Evolutionary conservation across 163 green algal genomes (phyloP), one percentile per base, ranked within the genome.

Genomic region (Chlamydomonas reinhardtii): DNA sequence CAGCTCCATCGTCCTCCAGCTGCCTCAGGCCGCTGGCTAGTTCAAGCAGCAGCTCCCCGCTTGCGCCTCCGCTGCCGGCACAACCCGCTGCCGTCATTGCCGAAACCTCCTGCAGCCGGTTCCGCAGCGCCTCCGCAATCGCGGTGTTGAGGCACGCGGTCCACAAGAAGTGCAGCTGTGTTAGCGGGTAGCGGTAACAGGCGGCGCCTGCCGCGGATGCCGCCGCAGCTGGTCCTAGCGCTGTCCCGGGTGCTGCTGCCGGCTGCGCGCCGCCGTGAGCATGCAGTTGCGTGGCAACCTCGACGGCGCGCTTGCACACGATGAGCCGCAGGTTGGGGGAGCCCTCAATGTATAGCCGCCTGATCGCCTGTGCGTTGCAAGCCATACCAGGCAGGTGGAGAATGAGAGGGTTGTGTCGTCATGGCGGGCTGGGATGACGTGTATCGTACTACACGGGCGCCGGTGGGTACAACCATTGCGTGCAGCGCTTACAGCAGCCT

Each of bases 111-210:
- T 1, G 19, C 4, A 12, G 61, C 19, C 76, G 48, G 48, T 2
- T 56, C 11, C 6, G 14, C 48, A 56, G 48, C 48, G n/a, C 24
- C 4, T 22, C 29, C 25, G 62, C 62, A 31, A 85, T 31, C 27
- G 79, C 79, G 43, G 52, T n/a, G 68, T 85, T 85, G 66, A 76
- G 73, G 32, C 68, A 85, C 52, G 79, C 71, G 19, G 66, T 48
- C 79, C 68, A 77, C 32, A 85, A 32, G 32, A 62, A 64, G 16
- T 64, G 79, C 32, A 85, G 68, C 68, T 85, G 66, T 1, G 48
- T 15, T n/a, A 0, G 14, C 9, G 66, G 77, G 66, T 77, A 78
- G 48, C 48, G 34, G 5, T 48, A 5, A 48, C 65, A 34, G 43
- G 32, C 54, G 31, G 27, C 34, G 72, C 19, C 24, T 48, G n/a